Evolutionary conservation across 2,329 filamentous ascomycete genomes (phyloP).

Genomic region (Dactylellina parvicollis): DNA sequence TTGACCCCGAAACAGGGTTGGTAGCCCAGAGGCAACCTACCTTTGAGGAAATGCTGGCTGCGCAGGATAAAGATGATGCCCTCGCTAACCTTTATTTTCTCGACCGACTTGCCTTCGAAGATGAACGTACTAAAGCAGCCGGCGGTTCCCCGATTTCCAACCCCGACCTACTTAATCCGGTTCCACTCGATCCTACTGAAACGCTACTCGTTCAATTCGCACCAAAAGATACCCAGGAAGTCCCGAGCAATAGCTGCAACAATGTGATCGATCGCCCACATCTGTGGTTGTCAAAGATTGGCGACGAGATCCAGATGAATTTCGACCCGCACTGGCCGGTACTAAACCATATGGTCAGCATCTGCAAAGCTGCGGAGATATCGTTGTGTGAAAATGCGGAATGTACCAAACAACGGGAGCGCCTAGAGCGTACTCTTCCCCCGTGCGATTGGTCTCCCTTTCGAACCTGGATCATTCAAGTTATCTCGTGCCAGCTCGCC

Average conservation of each 20-base stretch:
- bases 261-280: slow-evolving; percentile 12
- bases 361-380: slow-evolving; percentile 19
- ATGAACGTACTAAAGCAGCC: too few species aligned
- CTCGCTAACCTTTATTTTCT: neutral
- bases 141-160: neutral
- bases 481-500: slow-evolving; percentile 8
- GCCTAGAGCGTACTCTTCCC: slow-evolving; percentile 6
- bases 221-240: neutral
- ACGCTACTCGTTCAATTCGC: neutral
- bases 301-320: neutral
- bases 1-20: slow-evolving; percentile 10
- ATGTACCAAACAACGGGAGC: neutral
- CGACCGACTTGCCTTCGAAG: neutral
- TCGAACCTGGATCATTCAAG: slow-evolving; percentile 24
- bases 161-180: neutral
- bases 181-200: neutral
- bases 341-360: slow-evolving; percentile 19
- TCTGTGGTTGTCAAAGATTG: neutral
- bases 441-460: slow-evolving; percentile 17
- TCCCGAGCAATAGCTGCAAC: neutral
- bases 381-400: slow-evolving; percentile 10
- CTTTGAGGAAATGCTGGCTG: neutral
- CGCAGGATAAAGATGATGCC: neutral
- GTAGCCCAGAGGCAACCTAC: neutral
- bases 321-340: slow-evolving; percentile 19